Conservation (phyloP, 495 filamentous ascomycete species). For the Penicillium malachiteum region DNA sequence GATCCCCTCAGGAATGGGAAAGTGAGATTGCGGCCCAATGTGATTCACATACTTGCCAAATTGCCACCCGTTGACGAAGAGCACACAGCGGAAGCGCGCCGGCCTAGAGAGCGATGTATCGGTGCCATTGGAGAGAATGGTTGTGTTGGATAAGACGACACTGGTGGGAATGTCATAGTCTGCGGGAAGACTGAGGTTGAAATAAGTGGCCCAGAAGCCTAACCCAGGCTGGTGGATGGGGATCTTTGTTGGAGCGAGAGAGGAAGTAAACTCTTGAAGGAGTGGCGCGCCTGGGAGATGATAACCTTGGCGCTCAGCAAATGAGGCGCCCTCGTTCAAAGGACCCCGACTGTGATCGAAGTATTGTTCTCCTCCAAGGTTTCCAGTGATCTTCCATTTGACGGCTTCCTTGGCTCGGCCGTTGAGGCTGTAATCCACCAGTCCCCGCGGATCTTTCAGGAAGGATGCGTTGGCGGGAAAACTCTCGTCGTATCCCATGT, state of each 20-base stretch:
- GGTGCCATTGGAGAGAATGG: neutral
- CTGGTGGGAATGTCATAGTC: constrained; percentile 53
- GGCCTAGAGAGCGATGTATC: neutral
- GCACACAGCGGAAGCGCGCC: neutral
- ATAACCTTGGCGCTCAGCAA: constrained; percentile 58
- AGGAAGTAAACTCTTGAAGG: constrained; percentile 29
- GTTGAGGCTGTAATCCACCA: constrained; percentile 51
- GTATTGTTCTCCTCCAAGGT: constrained; percentile 64
- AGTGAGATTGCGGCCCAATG: constrained; percentile 63
- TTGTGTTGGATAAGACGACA: constrained; percentile 48
- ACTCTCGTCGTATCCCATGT: constrained; percentile 62
- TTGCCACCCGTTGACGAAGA: constrained; percentile 5
- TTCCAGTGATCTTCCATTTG: constrained; percentile 68
- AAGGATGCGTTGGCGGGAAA: constrained; percentile 48
- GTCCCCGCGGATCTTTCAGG: constrained; percentile 64
- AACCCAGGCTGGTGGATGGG: constrained; percentile 46
- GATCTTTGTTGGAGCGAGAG: constrained; percentile 41
- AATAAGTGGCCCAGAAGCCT: constrained; percentile 51
- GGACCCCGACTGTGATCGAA: constrained; percentile 58
- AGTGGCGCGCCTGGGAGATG: constrained; percentile 56
- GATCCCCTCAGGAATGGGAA: constrained; percentile 62
- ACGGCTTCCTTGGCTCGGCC: constrained; percentile 41
- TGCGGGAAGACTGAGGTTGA: constrained; percentile 41
- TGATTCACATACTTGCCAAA: constrained; percentile 33
- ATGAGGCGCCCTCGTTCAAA: constrained; percentile 65